Base-by-base conservation (phyloP, 179 eudicot genomes). In the Sideroxylon spinosum region DNA sequence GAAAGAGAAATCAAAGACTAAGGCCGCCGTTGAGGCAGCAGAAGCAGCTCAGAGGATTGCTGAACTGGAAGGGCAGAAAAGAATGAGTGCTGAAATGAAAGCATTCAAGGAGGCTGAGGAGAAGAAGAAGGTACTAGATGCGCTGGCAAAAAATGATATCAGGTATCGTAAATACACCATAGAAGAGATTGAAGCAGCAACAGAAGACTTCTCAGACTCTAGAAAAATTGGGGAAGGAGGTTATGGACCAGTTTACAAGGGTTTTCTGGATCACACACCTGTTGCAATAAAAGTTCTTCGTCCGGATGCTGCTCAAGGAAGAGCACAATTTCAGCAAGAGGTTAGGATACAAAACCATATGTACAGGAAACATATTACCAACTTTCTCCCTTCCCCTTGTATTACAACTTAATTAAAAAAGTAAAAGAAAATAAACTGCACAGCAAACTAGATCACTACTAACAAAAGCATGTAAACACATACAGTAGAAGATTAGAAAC, bases 181-280 rank as follows among this genome's bases (percentile, higher is more conserved):
- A 22, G 91, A 83, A 53, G 89, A 88, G 81, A 87, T 88, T 44
- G 91, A 88, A 85, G 55, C 77, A 22, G 91, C 91, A 16, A 88
- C 88, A 0, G 88, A 86, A 7, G 66, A 77, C 78, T 88, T 88
- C 49, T 29, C 85, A 23, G 78, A 76, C 4, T 69, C 84, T 2
- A 79, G 84, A 8, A 88, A 88, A 81, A 85, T 88, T 48, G 91
- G 91, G 14, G 89, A 88, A 83, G 91, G 91, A 20, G 91, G 91
- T 61, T 88, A 88, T 75, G 91, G 89, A 23, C 91, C 91, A 7
- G 91, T 88, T 6, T 88, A 81, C 80, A 85, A 85, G 69, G 79
- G 91, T 70, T 64, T n/a, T 70, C 57, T 88, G 55, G 89, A 88
- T 73, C 87, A 88, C 65, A 86, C 88, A 4, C 81, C 82, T 9